phyloP scores from a whole-genome alignment of 78 protist species.

The Dictyostelium firmibasis region DNA sequence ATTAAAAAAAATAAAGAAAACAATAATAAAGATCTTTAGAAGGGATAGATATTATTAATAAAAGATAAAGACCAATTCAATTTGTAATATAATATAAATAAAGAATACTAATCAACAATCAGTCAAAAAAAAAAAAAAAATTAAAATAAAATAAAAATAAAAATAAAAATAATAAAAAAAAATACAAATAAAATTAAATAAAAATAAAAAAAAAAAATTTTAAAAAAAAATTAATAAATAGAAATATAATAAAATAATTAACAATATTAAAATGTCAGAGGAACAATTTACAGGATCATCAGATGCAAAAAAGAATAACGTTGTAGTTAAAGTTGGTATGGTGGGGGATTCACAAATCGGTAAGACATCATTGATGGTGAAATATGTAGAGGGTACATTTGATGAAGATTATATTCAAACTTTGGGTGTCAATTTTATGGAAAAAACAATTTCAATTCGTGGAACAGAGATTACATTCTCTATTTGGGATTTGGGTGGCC shows the following conservation, averaged over 20 bases:
- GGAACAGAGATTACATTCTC: slow-evolving; percentile 94
- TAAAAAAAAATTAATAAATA: background rate
- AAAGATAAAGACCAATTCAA: background rate
- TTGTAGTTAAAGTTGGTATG: slow-evolving; percentile 96
- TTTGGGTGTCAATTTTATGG: slow-evolving; percentile 99
- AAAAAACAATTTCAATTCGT: slow-evolving; percentile 92
- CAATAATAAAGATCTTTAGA: background rate
- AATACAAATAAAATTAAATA: background rate
- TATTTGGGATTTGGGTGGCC: slow-evolving; percentile 99
- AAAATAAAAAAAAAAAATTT: background rate
- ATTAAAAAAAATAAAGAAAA: background rate
- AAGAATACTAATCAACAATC: background rate
- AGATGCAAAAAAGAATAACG: slow-evolving; percentile 84
- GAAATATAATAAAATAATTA: background rate
- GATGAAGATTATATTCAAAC: slow-evolving; percentile 98
- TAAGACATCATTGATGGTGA: slow-evolving; percentile 97
- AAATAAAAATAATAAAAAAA: background rate
- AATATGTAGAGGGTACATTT: slow-evolving; percentile 95
- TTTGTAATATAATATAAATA: background rate
- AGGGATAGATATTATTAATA: slow-evolving; percentile 2
- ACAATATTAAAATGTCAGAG: slow-evolving; percentile 41
- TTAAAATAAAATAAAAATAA: background rate
- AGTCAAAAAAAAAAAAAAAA: background rate
- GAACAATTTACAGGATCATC: slow-evolving; percentile 73
- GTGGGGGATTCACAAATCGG: slow-evolving; percentile 97